Evolutionary conservation across 176 grass and related monocot species (phyloP), one percentile per base, ranked within the genome.

Genomic region (Themeda triandra): DNA sequence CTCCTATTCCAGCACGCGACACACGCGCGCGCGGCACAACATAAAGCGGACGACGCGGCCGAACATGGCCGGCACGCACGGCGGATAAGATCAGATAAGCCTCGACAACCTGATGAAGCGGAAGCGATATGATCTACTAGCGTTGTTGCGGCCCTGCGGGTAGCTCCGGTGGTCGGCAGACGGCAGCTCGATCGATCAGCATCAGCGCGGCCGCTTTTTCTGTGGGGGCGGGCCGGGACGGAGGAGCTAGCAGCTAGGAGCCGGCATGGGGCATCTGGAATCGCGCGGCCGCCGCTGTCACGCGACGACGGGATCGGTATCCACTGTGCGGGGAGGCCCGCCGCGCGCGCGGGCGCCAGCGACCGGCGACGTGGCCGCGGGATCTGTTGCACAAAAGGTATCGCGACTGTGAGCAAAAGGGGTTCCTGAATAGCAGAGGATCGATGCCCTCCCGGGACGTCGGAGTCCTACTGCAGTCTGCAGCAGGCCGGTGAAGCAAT

Each of bases 221-320:
- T 32, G 21, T 12, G 23, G 71, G 37, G 29, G 31, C 21, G 35
- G 19, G 1, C 3, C 2, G 25, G 32, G 6, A 12, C 41, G 44
- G 48, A 53, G 48, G 15, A 53, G 48, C 48, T 53, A 49, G 5
- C 39, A 12, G 28, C 9, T 41, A 49, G 17, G 8, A 10, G 46
- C 15, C 14, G 29, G 65, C 37, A 40, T 25, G 13, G 21, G 40
- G 40, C 39, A 29, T 18, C 37, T 9, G 41, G 68, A 77, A 86
- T 80, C 80, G 23, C n/a, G 27, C 31, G 23, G 23, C 23, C 17
- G 86, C 54, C 73, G 73, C 23, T 49, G 48, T 51, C 78, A 82
- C 48, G 29, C 63, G 63, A 53, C 64, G 78, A 53, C 64, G 78
- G 63, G 78, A 35, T 80, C 53, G 63, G 46, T 25, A 10, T 13